These are phyloP conservation scores for Paecilomyces dactylethromorphus DNA, from an alignment of 2,329 filamentous ascomycete species.

Conservation along the genomic window DNA sequence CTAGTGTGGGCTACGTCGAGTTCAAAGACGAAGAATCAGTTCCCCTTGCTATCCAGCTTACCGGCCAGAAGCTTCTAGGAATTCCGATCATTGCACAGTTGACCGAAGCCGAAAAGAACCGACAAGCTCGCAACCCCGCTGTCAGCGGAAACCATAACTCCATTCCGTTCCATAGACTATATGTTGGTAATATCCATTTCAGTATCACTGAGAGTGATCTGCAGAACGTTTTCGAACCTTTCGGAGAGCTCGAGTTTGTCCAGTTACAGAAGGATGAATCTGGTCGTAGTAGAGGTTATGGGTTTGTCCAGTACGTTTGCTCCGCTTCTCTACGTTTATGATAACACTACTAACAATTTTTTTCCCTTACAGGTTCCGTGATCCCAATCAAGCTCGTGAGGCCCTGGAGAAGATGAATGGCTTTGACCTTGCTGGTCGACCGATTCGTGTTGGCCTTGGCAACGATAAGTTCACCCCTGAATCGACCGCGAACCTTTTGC, in stretches of 20 bases:
- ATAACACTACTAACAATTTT: slow-evolving; percentile 26
- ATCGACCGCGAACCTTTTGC: slow-evolving; percentile 84
- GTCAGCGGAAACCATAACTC: slow-evolving; percentile 66
- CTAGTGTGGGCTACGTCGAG: slow-evolving; percentile 96
- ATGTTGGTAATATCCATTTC: slow-evolving; percentile 99
- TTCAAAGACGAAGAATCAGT: slow-evolving; percentile 96
- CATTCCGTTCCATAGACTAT: slow-evolving; percentile 93
- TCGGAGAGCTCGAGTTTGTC: slow-evolving; percentile 95
- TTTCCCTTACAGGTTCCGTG: slow-evolving; percentile 72
- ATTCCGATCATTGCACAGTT: slow-evolving; percentile 98
- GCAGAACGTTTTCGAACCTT: slow-evolving; percentile 93
- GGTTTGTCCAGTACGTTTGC: slow-evolving; percentile 87
- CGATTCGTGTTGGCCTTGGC: slow-evolving; percentile 96
- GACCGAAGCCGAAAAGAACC: slow-evolving; percentile 98
- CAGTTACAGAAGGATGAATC: slow-evolving; percentile 95
- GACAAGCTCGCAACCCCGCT: slow-evolving; percentile 74
- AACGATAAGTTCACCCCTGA: slow-evolving; percentile 99
- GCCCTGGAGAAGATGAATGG: slow-evolving; percentile 99
- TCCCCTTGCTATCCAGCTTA: slow-evolving; percentile 88
- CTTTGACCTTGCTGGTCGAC: slow-evolving; percentile 93
- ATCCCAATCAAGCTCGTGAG: slow-evolving; percentile 84
- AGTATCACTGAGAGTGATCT: slow-evolving; percentile 96
- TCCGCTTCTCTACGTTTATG: not conserved
- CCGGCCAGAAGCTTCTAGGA: slow-evolving; percentile 95
- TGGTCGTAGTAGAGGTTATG: slow-evolving; percentile 86